These are phyloP conservation scores for Starmerella kuoi DNA, from an alignment of 805 yeast species.

Conservation along the genomic window DNA sequence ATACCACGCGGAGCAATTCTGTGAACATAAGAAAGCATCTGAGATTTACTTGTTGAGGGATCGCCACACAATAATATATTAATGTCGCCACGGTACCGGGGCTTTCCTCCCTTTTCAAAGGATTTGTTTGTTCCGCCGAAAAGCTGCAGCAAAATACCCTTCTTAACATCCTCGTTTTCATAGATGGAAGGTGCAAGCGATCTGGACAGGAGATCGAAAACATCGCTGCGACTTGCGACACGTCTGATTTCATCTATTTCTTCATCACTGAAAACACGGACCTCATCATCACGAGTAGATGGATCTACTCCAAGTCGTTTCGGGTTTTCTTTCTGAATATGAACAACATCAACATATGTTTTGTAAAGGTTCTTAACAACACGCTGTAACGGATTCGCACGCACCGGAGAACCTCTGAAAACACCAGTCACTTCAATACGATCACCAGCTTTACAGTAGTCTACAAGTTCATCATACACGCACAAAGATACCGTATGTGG, in stretches of 20 bases:
- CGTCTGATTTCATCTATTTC: constrained; percentile 56
- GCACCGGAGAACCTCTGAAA: constrained; percentile 82
- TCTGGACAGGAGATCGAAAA: constrained; percentile 75
- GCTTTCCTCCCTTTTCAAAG: constrained; percentile 71
- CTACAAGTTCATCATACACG: constrained; percentile 92
- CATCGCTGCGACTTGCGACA: constrained; percentile 55
- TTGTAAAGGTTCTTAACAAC: constrained; percentile 74
- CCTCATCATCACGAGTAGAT: constrained; percentile 48
- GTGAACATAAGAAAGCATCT: constrained; percentile 85
- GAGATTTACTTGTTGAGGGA: constrained; percentile 96
- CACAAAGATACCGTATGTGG: constrained; percentile 92
- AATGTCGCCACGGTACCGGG: constrained; percentile 86
- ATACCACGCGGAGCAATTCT: constrained; percentile 97
- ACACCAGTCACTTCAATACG: constrained; percentile 91
- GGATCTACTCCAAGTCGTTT: constrained; percentile 71
- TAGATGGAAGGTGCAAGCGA: constrained; percentile 94
- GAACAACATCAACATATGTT: constrained; percentile 90
- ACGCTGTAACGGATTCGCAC: constrained; percentile 74
- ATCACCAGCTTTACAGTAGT: constrained; percentile 91
- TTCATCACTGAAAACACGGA: constrained; percentile 51
- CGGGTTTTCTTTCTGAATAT: constrained; percentile 73
- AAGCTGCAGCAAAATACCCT: constrained; percentile 81
- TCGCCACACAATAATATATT: constrained; percentile 90
- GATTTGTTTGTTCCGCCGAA: constrained; percentile 93
- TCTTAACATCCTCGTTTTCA: constrained; percentile 93